These are phyloP conservation scores for Dillenia turbinata DNA, from an alignment of 164 flowering plant genomes.

Conservation along the genomic window DNA sequence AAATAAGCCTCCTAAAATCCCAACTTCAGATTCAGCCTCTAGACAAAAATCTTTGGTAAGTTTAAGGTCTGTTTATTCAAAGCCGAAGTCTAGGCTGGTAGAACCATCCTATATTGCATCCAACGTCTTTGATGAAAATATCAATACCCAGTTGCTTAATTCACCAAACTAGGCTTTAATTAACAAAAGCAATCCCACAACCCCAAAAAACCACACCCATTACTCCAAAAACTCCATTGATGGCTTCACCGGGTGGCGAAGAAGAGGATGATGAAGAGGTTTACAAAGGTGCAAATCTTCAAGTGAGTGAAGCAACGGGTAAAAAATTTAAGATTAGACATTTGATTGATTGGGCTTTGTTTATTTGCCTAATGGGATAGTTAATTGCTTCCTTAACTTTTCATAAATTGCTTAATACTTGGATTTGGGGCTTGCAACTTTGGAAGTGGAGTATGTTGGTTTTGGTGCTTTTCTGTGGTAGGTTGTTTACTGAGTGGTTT, in stretches of 20 bases:
- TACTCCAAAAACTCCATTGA: conserved; percentile 37
- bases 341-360: conserved; percentile 43
- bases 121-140: no score
- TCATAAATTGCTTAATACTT: conserved; percentile 18
- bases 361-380: conserved; percentile 29
- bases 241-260: conserved; percentile 24
- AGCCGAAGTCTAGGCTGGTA: conserved; percentile 5
- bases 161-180: conserved; percentile 16
- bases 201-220: conserved; percentile 15
- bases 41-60: no score
- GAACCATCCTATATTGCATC: neutral
- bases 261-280: conserved; percentile 64
- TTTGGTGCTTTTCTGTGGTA: conserved; percentile 61
- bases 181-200: conserved; percentile 1
- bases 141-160: conserved; percentile 13
- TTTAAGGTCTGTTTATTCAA: conserved; percentile 1
- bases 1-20: neutral
- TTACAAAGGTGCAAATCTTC: conserved; percentile 25
- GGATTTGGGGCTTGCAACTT: conserved; percentile 52
- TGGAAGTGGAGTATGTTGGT: conserved; percentile 83
- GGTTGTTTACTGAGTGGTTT: conserved; percentile 61
- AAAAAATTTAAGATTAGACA: conserved; percentile 28
- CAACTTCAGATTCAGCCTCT: neutral
- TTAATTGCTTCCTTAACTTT: conserved; percentile 47
- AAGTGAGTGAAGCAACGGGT: conserved; percentile 12